Percentiles rank a stretch among this genome's conserved stretches.
Evolutionary conservation across 2,329 filamentous ascomycete species (phyloP).

Genomic region (Phialophora expanda): DNA sequence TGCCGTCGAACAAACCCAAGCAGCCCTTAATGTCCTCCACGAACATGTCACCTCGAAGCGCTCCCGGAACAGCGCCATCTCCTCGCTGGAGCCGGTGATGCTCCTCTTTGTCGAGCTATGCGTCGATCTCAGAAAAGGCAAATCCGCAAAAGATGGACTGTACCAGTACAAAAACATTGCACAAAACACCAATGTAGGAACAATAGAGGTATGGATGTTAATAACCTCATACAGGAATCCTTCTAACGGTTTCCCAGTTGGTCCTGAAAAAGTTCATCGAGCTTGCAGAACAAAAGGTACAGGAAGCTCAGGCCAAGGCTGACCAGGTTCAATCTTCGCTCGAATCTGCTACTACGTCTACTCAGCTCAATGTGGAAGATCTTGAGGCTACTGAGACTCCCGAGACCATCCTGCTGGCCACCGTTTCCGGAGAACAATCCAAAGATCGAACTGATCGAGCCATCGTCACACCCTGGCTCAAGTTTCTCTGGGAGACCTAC

Average conservation of each 20-base stretch:
- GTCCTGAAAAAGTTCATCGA: slow-evolving; percentile 99
- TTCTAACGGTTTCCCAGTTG: slow-evolving; percentile 57
- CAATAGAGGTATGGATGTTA: slow-evolving; percentile 76
- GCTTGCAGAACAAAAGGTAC: slow-evolving; percentile 93
- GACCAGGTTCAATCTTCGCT: slow-evolving; percentile 90
- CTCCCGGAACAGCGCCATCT: slow-evolving; percentile 95
- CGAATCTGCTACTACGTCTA: slow-evolving; percentile 67
- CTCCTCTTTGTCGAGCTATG: slow-evolving; percentile 94
- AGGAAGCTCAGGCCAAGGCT: slow-evolving; percentile 91
- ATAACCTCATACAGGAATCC: neutral
- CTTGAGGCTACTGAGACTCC: slow-evolving; percentile 96
- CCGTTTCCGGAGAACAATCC: slow-evolving; percentile 96
- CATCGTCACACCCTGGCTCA: slow-evolving; percentile 98
- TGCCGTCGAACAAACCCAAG: slow-evolving; percentile 89
- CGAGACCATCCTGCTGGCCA: slow-evolving; percentile 96
- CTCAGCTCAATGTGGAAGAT: slow-evolving; percentile 77
- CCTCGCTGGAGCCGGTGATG: slow-evolving; percentile 97
- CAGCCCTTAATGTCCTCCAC: slow-evolving; percentile 92
- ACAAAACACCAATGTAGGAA: slow-evolving; percentile 97
- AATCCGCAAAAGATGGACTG: slow-evolving; percentile 95
- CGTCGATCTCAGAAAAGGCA: slow-evolving; percentile 97
- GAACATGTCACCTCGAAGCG: slow-evolving; percentile 99
- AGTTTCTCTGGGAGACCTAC: slow-evolving; percentile 99
- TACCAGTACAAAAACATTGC: slow-evolving; percentile 99
- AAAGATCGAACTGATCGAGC: slow-evolving; percentile 96